These are phyloP conservation scores for Pythium phragmitis DNA, from an alignment of 352 stramenopile species.

Conservation along the genomic window DNA sequence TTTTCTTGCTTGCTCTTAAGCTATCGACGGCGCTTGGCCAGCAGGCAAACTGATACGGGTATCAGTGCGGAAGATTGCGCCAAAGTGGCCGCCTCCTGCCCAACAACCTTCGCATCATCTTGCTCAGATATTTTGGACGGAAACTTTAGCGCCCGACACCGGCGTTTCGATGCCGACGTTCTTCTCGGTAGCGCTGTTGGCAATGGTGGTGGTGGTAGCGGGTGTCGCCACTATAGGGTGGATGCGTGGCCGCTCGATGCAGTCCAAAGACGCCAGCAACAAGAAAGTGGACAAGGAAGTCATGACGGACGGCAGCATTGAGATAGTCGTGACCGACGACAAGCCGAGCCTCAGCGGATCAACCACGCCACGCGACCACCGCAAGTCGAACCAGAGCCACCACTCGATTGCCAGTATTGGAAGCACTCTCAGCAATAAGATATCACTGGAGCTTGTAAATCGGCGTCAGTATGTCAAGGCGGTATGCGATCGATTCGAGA, in stretches of 20 bases:
- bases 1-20: not conserved
- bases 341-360: not conserved
- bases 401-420: conserved; percentile 3
- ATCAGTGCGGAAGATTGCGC: not conserved
- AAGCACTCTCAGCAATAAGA: conserved; percentile 7
- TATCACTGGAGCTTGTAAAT: conserved; percentile 20
- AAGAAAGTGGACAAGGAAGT: conserved; percentile 32
- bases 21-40: not conserved
- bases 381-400: not conserved
- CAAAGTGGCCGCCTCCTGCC: not conserved
- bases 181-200: conserved; percentile 29
- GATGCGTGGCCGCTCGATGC: conserved; percentile 21
- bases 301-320: conserved; percentile 29
- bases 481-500: conserved; percentile 26
- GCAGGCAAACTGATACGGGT: not conserved
- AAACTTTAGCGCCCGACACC: conserved; percentile 8
- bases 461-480: conserved; percentile 27
- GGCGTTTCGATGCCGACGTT: conserved; percentile 19
- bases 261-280: conserved; percentile 31
- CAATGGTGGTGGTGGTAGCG: conserved; percentile 26
- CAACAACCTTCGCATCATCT: not conserved
- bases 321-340: conserved; percentile 48
- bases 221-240: conserved; percentile 31
- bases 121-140: conserved; percentile 2
- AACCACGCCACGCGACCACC: not conserved